These are phyloP conservation scores for Holtermanniella nyarrowii DNA, from an alignment of 768 basidiomycete genomes.

Conservation along the genomic window DNA sequence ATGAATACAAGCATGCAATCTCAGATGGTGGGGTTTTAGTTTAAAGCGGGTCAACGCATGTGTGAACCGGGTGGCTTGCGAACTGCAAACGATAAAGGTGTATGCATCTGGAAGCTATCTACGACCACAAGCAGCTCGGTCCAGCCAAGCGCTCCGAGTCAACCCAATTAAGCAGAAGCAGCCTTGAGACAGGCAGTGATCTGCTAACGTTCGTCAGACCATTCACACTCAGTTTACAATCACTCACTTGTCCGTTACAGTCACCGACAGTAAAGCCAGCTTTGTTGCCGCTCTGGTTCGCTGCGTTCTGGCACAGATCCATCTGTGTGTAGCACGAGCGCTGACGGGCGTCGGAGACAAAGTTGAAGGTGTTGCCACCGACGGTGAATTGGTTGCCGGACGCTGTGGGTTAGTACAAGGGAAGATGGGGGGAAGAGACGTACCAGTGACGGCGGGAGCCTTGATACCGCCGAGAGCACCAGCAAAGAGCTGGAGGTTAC, in stretches of 20 bases:
- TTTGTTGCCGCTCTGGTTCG: slow-evolving; percentile 11
- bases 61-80: no score
- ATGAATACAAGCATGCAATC: no score
- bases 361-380: slow-evolving; percentile 10
- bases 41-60: no score
- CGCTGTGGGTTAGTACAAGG: no score
- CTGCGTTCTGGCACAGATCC: slow-evolving; percentile 14
- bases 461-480: slow-evolving; percentile 16
- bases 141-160: no score
- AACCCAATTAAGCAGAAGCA: slow-evolving; percentile 4
- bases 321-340: slow-evolving; percentile 17
- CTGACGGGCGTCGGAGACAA: slow-evolving; percentile 13
- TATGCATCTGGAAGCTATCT: no score
- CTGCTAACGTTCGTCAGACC: no score
- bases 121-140: no score
- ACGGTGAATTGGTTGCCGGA: slow-evolving; percentile 8
- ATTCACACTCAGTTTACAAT: not conserved
- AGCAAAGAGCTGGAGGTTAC: slow-evolving; percentile 17
- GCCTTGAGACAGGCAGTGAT: slow-evolving; percentile 5
- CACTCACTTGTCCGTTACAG: slow-evolving; percentile 14
- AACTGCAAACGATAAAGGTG: no score
- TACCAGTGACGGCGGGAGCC: slow-evolving; percentile 20
- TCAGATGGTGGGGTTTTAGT: no score
- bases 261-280: slow-evolving; percentile 13
- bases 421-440: not conserved